Base-by-base conservation (phyloP, 2,329 filamentous ascomycete species). In the Lasiodiplodia citricola region DNA sequence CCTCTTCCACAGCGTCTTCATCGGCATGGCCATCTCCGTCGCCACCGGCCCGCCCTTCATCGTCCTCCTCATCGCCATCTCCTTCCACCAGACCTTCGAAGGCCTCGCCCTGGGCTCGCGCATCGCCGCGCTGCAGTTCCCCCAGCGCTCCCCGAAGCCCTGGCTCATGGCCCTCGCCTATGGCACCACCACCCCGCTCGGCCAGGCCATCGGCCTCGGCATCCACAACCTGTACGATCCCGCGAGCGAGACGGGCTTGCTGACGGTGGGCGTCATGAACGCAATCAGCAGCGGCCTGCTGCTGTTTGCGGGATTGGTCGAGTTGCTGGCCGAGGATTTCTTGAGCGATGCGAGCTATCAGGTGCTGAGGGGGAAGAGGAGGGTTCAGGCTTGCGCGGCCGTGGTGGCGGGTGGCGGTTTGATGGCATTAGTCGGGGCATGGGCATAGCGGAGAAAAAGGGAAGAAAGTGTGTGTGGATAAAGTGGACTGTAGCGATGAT, bases 1-100 rank as follows among this genome's bases (percentile, higher is more conserved):
- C 71, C 83, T 94, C 13, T 94, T 94, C 77, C 91, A 94, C 80
- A 92, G 89, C 70, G 86, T 94, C 69, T 92, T 92, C 76, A 90
- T 92, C 68, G 90, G 90, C 69, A 91, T 92, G 84, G 91, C 91
- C 0, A 80, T 92, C 31, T 90, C 88, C 31, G 90, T 92, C 71
- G 90, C 90, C 23, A 87, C 87, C 1, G 88, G 91, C 1, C 81
- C 83, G 6, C 87, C 88, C 4, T 92, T 92, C 76, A 78, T 90
- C 68, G 83, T 92, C 31, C 84, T 92, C 4, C 83, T 92, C 8
- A 81, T 91, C 58, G 90, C 90, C 70, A 92, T 92, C 69, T 80
- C 89, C 38, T 92, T 92, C 82, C 90, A 92, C 75, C 90, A 91
- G 74, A 90, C 88, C 72, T 91, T 91, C 70, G 88, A 87, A 76